A percentile compares a stretch with the other conserved stretches of the same genome.
Evolutionary conservation across 495 filamentous ascomycete genomes (phyloP).

Genomic region (Immersiella caudata): DNA sequence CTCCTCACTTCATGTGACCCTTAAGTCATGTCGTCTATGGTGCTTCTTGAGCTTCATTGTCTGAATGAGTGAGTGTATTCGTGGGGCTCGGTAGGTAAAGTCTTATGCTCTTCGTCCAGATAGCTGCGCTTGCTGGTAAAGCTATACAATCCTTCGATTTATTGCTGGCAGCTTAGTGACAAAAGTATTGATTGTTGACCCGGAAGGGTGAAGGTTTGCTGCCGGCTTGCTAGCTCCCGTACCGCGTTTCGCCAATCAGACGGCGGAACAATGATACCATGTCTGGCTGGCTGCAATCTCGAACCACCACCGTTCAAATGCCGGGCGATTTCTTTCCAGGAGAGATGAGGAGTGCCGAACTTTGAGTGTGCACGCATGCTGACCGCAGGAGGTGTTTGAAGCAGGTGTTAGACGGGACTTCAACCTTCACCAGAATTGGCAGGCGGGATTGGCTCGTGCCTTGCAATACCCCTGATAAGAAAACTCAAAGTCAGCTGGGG

Average conservation of each 20-base stretch:
- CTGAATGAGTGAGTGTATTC: too few relatives aligned
- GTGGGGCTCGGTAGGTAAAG: too few relatives aligned
- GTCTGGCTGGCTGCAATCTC: background rate
- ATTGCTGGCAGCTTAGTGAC: too few relatives aligned
- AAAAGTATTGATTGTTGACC: too few relatives aligned
- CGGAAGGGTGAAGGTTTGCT: background rate
- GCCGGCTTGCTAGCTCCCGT: slow-evolving; percentile 9
- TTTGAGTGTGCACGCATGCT: background rate
- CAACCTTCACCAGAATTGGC: background rate
- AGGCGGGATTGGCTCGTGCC: slow-evolving; percentile 8
- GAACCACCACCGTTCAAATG: background rate
- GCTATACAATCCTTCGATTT: too few relatives aligned
- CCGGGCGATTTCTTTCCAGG: background rate
- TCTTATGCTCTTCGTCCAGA: too few relatives aligned
- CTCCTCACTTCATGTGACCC: too few relatives aligned
- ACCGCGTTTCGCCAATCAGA: background rate
- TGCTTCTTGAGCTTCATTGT: too few relatives aligned
- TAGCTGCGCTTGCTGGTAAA: too few relatives aligned
- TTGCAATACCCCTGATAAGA: slow-evolving; percentile 9
- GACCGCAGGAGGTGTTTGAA: background rate
- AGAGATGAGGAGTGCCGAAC: background rate
- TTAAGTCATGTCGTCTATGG: too few relatives aligned
- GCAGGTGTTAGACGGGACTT: background rate
- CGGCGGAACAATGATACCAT: background rate
- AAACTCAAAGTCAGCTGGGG: background rate